Evolutionary conservation across 352 stramenopile species (phyloP).

Genomic region (Globisporangium acanthophoron): DNA sequence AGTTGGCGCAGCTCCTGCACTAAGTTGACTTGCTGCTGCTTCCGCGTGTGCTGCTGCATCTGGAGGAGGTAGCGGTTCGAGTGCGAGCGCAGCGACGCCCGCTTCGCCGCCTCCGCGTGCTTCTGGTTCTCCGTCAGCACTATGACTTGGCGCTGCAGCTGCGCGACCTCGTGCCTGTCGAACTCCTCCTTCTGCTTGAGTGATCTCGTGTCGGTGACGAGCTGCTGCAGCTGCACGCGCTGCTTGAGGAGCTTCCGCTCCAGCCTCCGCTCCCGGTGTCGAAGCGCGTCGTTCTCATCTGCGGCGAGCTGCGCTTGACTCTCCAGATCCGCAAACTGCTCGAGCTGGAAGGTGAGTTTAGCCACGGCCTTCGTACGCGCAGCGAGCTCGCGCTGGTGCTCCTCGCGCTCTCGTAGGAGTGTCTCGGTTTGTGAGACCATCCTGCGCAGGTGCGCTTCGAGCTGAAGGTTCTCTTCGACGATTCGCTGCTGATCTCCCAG

Average conservation of each 20-base stretch:
- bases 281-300: slow-evolving; percentile 10
- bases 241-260: slow-evolving; percentile 33
- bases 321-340: slow-evolving; percentile 17
- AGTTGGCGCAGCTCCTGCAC: slow-evolving; percentile 30
- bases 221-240: slow-evolving; percentile 21
- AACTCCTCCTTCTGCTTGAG: slow-evolving; percentile 17
- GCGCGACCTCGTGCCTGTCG: slow-evolving; percentile 17
- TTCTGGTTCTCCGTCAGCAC: slow-evolving; percentile 27
- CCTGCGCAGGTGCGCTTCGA: slow-evolving; percentile 4
- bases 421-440: not conserved
- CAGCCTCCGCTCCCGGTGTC: slow-evolving; percentile 9
- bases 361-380: slow-evolving; percentile 6
- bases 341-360: slow-evolving; percentile 11
- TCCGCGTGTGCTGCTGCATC: slow-evolving; percentile 21
- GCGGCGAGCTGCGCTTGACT: slow-evolving; percentile 15
- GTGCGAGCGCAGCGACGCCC: slow-evolving; percentile 2
- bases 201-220: slow-evolving; percentile 9
- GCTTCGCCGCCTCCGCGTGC: slow-evolving; percentile 2
- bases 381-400: slow-evolving; percentile 3
- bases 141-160: slow-evolving; percentile 25
- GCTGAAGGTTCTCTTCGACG: slow-evolving; percentile 1
- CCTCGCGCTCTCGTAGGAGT: not conserved
- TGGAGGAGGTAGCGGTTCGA: slow-evolving; percentile 14
- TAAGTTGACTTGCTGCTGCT: slow-evolving; percentile 28
- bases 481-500: slow-evolving; percentile 1